phyloP scores from a whole-genome alignment of 192 early-diverging fungal species.

The Funneliformis mosseae region DNA sequence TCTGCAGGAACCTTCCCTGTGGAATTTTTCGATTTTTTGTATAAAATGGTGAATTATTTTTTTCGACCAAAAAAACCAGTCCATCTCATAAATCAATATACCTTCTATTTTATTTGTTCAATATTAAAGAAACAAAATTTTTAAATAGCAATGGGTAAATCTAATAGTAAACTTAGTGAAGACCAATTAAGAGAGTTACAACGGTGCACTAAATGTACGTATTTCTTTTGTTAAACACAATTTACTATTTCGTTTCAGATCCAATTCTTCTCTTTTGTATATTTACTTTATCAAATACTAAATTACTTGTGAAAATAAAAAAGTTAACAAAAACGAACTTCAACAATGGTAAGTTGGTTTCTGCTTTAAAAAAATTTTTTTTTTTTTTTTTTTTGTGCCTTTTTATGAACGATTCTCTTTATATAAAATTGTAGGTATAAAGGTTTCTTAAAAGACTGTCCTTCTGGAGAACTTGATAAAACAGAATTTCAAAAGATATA shows the following conservation, averaged over 20 bases:
- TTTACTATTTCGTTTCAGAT: not conserved
- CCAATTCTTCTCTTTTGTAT: not conserved
- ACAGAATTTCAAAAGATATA: slow-evolving; percentile 90
- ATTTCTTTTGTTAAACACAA: slow-evolving; percentile 2
- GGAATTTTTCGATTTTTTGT: not conserved
- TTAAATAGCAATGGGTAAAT: slow-evolving; percentile 69
- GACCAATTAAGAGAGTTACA: slow-evolving; percentile 82
- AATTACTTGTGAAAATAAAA: not conserved
- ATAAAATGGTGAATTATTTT: not conserved
- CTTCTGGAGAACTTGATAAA: slow-evolving; percentile 79
- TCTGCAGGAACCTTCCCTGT: not conserved
- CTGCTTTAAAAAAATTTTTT: not conserved
- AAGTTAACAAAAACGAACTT: slow-evolving; percentile 91
- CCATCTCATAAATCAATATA: not conserved
- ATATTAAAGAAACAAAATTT: not conserved
- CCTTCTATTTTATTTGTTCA: not conserved
- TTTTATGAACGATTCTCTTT: not conserved
- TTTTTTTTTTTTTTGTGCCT: not conserved
- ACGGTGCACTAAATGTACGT: slow-evolving; percentile 80
- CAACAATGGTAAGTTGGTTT: slow-evolving; percentile 76
- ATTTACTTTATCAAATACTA: not conserved
- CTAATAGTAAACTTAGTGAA: slow-evolving; percentile 79
- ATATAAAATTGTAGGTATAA: slow-evolving; percentile 68
- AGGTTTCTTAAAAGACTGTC: slow-evolving; percentile 93
- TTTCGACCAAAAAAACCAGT: not conserved